A percentile compares a stretch with the other conserved stretches of the same genome.
phyloP scores from a whole-genome alignment of 2,329 filamentous ascomycete genomes.

The Colletotrichum liriopes region DNA sequence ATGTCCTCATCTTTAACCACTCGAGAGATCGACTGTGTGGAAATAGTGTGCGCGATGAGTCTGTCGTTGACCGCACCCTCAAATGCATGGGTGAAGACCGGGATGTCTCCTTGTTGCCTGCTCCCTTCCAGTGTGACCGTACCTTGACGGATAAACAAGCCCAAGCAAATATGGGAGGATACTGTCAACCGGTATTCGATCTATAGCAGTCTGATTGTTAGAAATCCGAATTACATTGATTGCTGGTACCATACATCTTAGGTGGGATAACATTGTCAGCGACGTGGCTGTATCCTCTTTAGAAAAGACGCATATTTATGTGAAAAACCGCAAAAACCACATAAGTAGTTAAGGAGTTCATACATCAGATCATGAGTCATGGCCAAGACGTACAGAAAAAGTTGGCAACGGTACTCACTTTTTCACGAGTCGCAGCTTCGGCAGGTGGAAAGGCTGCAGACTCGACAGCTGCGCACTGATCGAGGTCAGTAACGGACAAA shows the following conservation, averaged over 20 bases:
- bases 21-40: conserved; percentile 46
- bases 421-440: conserved; percentile 49
- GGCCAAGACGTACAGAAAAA: not conserved
- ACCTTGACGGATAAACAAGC: conserved; percentile 45
- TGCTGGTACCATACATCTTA: not conserved
- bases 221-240: too few species aligned
- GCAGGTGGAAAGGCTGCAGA: conserved; percentile 50
- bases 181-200: conserved; percentile 50
- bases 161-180: conserved; percentile 49
- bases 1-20: conserved; percentile 49
- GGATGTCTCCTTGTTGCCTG: conserved; percentile 14
- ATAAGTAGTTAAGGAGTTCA: not conserved
- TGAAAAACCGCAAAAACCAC: not conserved
- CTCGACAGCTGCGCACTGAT: conserved; percentile 47
- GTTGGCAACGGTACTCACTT: conserved; percentile 41
- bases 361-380: not conserved
- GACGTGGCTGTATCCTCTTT: not conserved
- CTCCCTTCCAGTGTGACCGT: conserved; percentile 11
- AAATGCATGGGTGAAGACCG: conserved; percentile 33
- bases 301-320: not conserved
- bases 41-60: conserved; percentile 49
- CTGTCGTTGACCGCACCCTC: conserved; percentile 30
- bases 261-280: too few species aligned
- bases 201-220: conserved; percentile 39
- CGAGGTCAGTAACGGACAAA: conserved; percentile 46